Percentiles rank a stretch among this genome's conserved stretches.
Evolutionary conservation across 441 rosid genomes (phyloP).

Genomic region (Erysimum cheiri): DNA sequence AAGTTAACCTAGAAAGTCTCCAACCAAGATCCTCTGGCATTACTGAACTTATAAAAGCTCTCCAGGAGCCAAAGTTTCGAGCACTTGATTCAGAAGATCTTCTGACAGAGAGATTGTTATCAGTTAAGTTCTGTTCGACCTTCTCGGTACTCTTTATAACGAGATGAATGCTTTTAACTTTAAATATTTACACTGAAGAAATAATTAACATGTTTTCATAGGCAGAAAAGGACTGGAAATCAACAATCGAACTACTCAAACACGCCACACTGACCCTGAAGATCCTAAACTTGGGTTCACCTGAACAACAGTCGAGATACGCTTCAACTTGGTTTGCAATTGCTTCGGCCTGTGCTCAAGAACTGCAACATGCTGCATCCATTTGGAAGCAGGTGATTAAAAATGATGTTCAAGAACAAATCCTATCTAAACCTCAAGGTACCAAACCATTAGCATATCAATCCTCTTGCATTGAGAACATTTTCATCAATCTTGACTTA

Average conservation of each 20-base stretch:
- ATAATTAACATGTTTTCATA: conserved; percentile 32
- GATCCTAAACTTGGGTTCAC: conserved; percentile 38
- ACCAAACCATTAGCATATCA: conserved; percentile 8
- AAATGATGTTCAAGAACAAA: conserved; percentile 35
- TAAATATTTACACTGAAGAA: conserved; percentile 11
- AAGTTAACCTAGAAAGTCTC: conserved; percentile 25
- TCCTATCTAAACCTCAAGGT: conserved; percentile 41
- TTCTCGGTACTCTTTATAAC: not conserved
- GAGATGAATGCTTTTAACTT: not conserved
- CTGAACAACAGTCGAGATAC: conserved; percentile 32
- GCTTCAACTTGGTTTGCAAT: conserved; percentile 33
- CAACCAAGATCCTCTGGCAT: conserved; percentile 22
- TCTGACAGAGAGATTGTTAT: conserved; percentile 36
- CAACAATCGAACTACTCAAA: conserved; percentile 40
- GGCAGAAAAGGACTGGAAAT: conserved; percentile 42
- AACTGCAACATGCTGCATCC: conserved; percentile 41
- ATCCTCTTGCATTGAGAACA: not conserved
- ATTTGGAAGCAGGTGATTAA: conserved; percentile 40
- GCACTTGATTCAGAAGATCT: conserved; percentile 34
- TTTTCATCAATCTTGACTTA: not conserved
- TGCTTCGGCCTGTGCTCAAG: conserved; percentile 41
- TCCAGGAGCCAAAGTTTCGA: conserved; percentile 39
- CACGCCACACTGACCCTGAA: conserved; percentile 32
- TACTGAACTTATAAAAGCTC: conserved; percentile 29
- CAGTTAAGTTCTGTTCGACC: conserved; percentile 31